These are phyloP conservation scores for Jatropha curcas DNA, from an alignment of 345 rosid genomes.

Conservation along the genomic window DNA sequence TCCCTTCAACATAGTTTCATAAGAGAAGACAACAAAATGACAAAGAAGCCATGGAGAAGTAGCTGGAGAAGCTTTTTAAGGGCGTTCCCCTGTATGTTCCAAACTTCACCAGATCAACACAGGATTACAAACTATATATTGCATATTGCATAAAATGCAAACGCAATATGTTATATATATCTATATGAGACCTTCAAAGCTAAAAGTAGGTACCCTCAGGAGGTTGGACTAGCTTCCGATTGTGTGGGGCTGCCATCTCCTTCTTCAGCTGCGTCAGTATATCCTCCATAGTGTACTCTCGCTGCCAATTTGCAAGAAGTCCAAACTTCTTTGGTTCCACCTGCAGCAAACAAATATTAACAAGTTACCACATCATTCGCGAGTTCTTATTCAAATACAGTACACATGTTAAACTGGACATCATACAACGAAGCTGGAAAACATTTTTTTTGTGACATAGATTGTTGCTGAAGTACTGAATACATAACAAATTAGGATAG, in stretches of 20 bases:
- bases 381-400: not conserved
- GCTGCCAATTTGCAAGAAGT: slow-evolving; percentile 36
- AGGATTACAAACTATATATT: slow-evolving; percentile 49
- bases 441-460: not conserved
- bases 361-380: not conserved
- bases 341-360: slow-evolving; percentile 18
- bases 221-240: slow-evolving; percentile 38
- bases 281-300: slow-evolving; percentile 39
- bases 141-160: slow-evolving; percentile 38
- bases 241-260: slow-evolving; percentile 38
- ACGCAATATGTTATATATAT: slow-evolving; percentile 19
- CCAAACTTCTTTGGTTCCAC: slow-evolving; percentile 39
- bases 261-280: slow-evolving; percentile 41
- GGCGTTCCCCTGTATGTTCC: slow-evolving; percentile 41
- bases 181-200: slow-evolving; percentile 20
- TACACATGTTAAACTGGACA: not conserved
- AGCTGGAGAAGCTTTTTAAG: slow-evolving; percentile 38
- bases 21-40: slow-evolving; percentile 37
- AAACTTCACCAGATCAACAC: slow-evolving; percentile 44
- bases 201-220: slow-evolving; percentile 43
- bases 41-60: slow-evolving; percentile 34
- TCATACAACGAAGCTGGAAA: not conserved
- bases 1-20: slow-evolving; percentile 31
- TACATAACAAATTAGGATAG: not conserved
- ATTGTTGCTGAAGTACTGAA: not conserved